Percentiles rank a stretch among this genome's conserved stretches.
These are phyloP conservation scores for Sporobolomyces pararoseus DNA, from an alignment of 768 basidiomycete genomes.

Conservation along the genomic window DNA sequence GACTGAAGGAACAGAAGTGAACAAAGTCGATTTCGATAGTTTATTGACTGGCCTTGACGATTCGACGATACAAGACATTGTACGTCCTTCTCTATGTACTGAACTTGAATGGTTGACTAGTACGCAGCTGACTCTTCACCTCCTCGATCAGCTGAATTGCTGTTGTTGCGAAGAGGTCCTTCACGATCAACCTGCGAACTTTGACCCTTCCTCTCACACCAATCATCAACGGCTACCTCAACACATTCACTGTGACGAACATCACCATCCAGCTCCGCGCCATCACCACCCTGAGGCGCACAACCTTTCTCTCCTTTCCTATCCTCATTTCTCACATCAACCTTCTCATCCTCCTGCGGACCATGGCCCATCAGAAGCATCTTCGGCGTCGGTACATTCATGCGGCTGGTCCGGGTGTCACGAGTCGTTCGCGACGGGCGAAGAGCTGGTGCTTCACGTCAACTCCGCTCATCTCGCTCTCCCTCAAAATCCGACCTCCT, in stretches of 20 bases:
- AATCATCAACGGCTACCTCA: slow-evolving; percentile 12
- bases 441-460: slow-evolving; percentile 23
- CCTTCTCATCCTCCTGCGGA: background rate
- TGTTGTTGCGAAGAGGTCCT: slow-evolving; percentile 35
- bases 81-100: background rate
- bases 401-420: slow-evolving; percentile 29
- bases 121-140: background rate
- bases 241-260: slow-evolving; percentile 32
- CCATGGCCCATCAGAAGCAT: no score
- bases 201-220: slow-evolving; percentile 26
- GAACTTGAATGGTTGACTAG: no score
- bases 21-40: background rate
- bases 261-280: background rate
- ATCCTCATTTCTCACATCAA: background rate
- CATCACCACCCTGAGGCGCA: no score
- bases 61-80: slow-evolving; percentile 36
- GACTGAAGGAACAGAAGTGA: background rate
- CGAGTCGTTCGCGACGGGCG: background rate
- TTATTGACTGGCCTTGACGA: slow-evolving; percentile 31
- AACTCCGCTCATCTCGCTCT: slow-evolving; percentile 19
- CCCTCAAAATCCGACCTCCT: background rate
- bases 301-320: no score
- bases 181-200: slow-evolving; percentile 17
- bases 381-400: background rate
- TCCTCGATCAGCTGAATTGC: slow-evolving; percentile 25